phyloP scores from a whole-genome alignment of 1,284 basidiomycete species.

The Cutaneotrichosporon cavernicola region DNA sequence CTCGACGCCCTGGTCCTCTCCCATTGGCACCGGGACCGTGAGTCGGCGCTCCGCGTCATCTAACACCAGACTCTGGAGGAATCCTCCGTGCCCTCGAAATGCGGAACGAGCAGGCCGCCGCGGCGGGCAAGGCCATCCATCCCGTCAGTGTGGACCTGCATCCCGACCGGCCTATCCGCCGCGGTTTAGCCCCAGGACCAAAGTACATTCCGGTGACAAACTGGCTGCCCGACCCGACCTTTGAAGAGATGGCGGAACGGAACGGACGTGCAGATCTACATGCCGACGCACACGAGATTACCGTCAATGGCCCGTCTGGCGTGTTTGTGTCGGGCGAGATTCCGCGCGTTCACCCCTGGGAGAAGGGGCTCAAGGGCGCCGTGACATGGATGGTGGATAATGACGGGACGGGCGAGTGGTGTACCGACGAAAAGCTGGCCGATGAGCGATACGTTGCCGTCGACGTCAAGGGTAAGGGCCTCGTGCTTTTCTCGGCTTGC shows the following conservation, averaged over 20 bases:
- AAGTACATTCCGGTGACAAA: conserved; percentile 62
- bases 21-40: conserved; percentile 76
- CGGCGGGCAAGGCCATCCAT: conserved; percentile 16
- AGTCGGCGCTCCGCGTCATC: conserved; percentile 10
- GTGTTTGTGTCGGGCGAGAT: conserved; percentile 75
- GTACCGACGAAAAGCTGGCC: conserved; percentile 68
- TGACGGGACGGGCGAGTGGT: conserved; percentile 56
- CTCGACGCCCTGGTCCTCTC: conserved; percentile 68
- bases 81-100: conserved; percentile 62
- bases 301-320: conserved; percentile 69
- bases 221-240: conserved; percentile 67
- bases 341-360: conserved; percentile 65
- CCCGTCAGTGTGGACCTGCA: conserved; percentile 68
- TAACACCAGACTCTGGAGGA: conserved; percentile 59
- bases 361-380: conserved; percentile 66
- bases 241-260: conserved; percentile 61
- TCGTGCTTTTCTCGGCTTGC: conserved; percentile 79
- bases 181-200: conserved; percentile 67
- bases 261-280: conserved; percentile 63
- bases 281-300: conserved; percentile 63
- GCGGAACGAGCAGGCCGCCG: conserved; percentile 17
- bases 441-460: conserved; percentile 75
- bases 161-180: conserved; percentile 67
- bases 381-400: conserved; percentile 61
- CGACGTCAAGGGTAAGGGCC: conserved; percentile 72